Base-by-base conservation (phyloP, 169 alveolate genomes). In the Sarcocystis neurona region DNA sequence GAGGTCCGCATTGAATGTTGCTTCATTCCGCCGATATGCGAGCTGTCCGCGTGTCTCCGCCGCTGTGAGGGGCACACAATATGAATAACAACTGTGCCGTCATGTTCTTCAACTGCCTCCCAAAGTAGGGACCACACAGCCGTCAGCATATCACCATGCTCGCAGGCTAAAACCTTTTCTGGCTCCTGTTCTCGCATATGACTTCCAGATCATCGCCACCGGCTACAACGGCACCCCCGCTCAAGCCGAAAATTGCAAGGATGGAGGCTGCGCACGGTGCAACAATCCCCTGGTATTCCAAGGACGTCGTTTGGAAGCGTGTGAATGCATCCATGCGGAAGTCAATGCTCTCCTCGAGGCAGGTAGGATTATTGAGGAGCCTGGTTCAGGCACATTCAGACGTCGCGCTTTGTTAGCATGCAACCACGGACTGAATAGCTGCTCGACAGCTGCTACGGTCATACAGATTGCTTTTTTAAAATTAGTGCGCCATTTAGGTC, bases 151-250 rank as follows among this genome's bases (percentile, higher is more conserved):
- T n/a, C n/a, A n/a, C n/a, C n/a, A n/a, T n/a, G n/a, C n/a, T n/a
- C n/a, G n/a, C n/a, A n/a, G n/a, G n/a, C n/a, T n/a, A n/a, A n/a
- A n/a, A n/a, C n/a, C n/a, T n/a, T n/a, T n/a, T n/a, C n/a, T n/a
- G n/a, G n/a, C n/a, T 27, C n/a, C 87, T 79, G 8, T 84, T 37
- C 2, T 5, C n/a, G 89, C 6, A 30, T 1, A 46, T 23, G 8
- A 27, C 34, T 10, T 56, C 32, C 87, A 87, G 80, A 86, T 96
- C 44, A 93, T 96, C 23, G 93, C 97, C 2, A 94, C 97, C 18
- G 98, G 97, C 4, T 96, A 96, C 85, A 96, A 96, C 89, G 98
- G 98, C 0, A 95, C 98, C 10, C 97, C 97, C 47, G 92, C 90
- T 43, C 94, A 93, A 18, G 92, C 88, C 58, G 48, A 39, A 3